Evolutionary conservation across 192 early-diverging fungal species (phyloP).

Genomic region (Coemansia sp.): DNA sequence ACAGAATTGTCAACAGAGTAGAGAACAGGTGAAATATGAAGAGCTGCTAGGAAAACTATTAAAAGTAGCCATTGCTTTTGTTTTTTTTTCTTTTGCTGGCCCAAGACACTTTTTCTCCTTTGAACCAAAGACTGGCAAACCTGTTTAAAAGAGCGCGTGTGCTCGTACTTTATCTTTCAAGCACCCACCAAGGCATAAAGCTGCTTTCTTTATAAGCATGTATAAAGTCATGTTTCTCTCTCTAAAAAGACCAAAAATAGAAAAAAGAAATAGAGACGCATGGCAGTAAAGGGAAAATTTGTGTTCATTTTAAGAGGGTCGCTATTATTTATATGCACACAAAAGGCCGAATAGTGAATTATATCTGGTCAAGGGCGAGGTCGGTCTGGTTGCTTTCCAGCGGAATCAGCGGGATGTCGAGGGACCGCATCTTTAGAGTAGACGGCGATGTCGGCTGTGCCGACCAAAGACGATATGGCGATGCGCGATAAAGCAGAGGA

Average conservation of each 20-base stretch:
- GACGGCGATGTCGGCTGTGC: neutral
- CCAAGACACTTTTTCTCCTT: neutral
- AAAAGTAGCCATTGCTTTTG: neutral
- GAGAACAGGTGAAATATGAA: neutral
- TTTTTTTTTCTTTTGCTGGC: neutral
- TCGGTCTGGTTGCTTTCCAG: neutral
- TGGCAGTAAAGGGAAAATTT: neutral
- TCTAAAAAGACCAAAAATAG: slow-evolving; percentile 1
- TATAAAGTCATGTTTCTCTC: neutral
- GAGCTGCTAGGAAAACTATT: neutral
- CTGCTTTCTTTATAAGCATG: neutral
- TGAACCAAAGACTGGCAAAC: neutral
- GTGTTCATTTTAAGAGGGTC: neutral
- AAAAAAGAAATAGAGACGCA: neutral
- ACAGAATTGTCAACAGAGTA: neutral
- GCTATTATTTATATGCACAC: neutral
- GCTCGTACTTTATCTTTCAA: neutral
- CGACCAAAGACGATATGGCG: slow-evolving; percentile 9
- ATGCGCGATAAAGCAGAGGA: slow-evolving; percentile 1
- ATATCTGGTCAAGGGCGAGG: neutral
- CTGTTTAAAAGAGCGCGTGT: neutral
- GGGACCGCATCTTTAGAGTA: neutral
- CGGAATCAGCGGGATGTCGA: neutral
- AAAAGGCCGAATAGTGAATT: neutral
- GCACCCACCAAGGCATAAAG: neutral